Base-by-base conservation (phyloP, 495 filamentous ascomycete species). In the Clohesyomyces aquaticus region DNA sequence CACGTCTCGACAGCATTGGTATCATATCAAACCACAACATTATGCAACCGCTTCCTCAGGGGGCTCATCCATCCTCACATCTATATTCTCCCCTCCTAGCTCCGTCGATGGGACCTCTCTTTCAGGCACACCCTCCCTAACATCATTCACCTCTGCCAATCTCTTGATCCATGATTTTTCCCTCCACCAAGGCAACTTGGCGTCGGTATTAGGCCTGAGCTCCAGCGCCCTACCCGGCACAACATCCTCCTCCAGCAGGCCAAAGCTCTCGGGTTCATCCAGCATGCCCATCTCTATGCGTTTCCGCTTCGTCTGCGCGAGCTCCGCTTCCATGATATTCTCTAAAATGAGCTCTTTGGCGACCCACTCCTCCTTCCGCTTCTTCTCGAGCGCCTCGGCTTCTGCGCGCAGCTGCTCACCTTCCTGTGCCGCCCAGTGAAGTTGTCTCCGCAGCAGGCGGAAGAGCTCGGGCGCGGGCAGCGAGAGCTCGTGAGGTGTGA, bases 351-450 rank as follows among this genome's bases (percentile, higher is more conserved):
- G 74, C 71, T 97, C 91, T 74, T 97, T 98, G 73, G 88, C 87
- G 1, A 84, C 74, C 91, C 91, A 98, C 63, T 94, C 89, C 26
- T 87, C 79, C 74, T 85, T 86, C 61, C 89, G 83, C 63, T 82
- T 75, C 47, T 83, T 83, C 70, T 91, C 86, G 67, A 90, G 77
- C 21, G 72, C 77, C 59, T 87, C 87, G 28, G 74, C 66, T 65
- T 93, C 86, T 1, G 71, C 74, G 43, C 80, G 80, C 38, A 98
- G 74, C 35, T 81, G 75, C 23, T 84, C 80, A 14, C 79, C 75
- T 50, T 94, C 93, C 56, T 87, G 81, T 73, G 89, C 83, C 1
- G 88, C 87, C 92, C 93, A 96, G 58, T 85, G 82, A 16, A 95
- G 78, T 71, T 96, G 89, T 46, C 88, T 81, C 25, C 89, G 86